phyloP scores from a whole-genome alignment of 2,329 filamentous ascomycete genomes.

The Ascochyta koolunga region DNA sequence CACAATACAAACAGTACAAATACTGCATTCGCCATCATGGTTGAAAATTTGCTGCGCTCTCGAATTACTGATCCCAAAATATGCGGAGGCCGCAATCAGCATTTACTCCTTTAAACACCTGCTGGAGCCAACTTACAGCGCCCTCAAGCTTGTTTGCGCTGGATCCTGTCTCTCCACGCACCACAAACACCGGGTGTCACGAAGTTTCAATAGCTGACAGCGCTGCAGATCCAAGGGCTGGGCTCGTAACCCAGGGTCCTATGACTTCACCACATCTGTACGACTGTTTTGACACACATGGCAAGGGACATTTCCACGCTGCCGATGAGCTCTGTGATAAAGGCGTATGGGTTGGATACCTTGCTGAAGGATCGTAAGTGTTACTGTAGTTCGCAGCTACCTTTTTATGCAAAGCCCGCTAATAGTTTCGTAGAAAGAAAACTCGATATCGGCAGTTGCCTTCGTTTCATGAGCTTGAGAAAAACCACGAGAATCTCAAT shows the following conservation, averaged over 20 bases:
- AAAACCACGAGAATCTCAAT: background rate
- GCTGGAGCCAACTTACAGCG: background rate
- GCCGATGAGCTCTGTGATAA: constrained; percentile 18
- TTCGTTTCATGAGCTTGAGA: constrained; percentile 3
- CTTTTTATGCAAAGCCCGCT: background rate
- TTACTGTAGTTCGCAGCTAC: background rate
- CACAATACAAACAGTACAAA: background rate
- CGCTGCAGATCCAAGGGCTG: background rate
- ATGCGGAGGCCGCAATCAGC: background rate
- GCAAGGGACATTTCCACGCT: constrained; percentile 21
- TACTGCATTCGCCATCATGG: background rate
- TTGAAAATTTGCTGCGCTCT: background rate
- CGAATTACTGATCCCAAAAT: background rate
- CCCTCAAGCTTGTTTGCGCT: background rate
- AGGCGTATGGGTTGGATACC: constrained; percentile 34
- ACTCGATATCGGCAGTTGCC: background rate
- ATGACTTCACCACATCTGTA: background rate
- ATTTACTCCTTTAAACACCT: background rate
- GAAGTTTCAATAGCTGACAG: background rate
- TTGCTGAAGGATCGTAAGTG: constrained; percentile 13
- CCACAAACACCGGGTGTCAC: background rate
- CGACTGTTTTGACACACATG: constrained; percentile 19
- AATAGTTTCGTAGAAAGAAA: background rate
- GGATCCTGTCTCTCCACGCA: background rate
- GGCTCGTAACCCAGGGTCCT: background rate